Evolutionary conservation across 208 protist species (phyloP).

Genomic region (Perkinsela sp.): DNA sequence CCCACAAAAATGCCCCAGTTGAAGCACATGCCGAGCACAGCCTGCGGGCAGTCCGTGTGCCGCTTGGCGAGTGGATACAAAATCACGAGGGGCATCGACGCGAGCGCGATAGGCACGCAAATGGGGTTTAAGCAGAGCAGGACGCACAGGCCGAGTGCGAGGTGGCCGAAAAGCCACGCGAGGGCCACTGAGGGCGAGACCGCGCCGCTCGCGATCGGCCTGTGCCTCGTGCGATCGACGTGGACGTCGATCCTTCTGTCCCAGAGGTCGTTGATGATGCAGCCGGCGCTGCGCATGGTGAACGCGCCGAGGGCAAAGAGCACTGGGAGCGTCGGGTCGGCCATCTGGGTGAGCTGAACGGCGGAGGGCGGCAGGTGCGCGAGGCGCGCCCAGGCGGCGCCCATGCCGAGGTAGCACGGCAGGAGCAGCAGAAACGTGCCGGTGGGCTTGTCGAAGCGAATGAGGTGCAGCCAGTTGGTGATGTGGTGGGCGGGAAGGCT

Average conservation of each 20-base stretch:
- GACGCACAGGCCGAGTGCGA: constrained; percentile 12
- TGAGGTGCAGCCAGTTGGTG: constrained; percentile 4
- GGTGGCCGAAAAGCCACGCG: constrained; percentile 15
- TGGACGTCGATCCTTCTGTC: constrained; percentile 32
- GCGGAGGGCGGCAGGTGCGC: constrained; percentile 1
- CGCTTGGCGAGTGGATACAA: constrained; percentile 47
- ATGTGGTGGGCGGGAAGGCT: constrained; percentile 5
- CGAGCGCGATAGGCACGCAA: constrained; percentile 10
- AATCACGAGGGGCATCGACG: constrained; percentile 19
- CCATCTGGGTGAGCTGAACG: background rate
- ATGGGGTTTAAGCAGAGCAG: constrained; percentile 9
- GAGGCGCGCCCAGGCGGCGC: background rate
- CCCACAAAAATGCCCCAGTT: constrained; percentile 52
- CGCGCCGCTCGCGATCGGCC: constrained; percentile 23
- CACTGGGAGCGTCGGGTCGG: background rate
- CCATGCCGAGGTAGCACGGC: constrained; percentile 11
- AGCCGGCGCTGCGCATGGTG: constrained; percentile 47
- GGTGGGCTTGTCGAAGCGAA: constrained; percentile 15
- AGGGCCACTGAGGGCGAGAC: constrained; percentile 7
- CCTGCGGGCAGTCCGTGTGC: constrained; percentile 35
- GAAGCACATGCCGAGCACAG: constrained; percentile 37
- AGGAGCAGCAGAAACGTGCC: constrained; percentile 29
- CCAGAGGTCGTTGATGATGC: constrained; percentile 54
- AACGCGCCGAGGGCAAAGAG: constrained; percentile 13
- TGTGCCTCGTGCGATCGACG: constrained; percentile 19